Conservation (phyloP, 441 rosid genomes). For the Gossypium laxum region DNA sequence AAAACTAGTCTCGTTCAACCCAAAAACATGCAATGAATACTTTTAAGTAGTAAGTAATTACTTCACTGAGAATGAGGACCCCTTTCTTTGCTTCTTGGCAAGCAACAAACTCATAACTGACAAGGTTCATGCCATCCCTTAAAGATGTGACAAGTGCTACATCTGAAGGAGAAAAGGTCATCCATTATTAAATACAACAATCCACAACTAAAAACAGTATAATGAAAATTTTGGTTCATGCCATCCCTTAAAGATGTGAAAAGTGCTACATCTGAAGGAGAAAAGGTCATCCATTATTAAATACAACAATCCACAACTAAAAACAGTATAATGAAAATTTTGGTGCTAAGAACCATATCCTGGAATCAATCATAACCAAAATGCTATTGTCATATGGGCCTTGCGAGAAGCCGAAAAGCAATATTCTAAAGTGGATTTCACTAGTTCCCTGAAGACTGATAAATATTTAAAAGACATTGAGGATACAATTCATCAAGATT, state of each 20-base stretch:
- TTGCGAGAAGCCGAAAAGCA: background rate
- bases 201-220: background rate
- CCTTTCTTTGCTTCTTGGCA: conserved; percentile 96
- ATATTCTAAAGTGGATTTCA: background rate
- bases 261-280: conserved; percentile 74
- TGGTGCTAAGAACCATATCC: background rate
- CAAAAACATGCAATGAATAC: background rate
- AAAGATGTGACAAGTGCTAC: conserved; percentile 93
- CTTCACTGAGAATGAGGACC: conserved; percentile 97
- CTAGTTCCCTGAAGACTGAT: background rate
- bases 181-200: background rate
- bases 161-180: conserved; percentile 38
- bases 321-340: background rate
- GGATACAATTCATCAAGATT: background rate
- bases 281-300: conserved; percentile 4
- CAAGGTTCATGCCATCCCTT: conserved; percentile 99
- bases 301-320: background rate
- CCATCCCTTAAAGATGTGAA: conserved; percentile 97
- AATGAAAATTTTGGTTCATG: conserved; percentile 34
- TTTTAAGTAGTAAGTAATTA: conserved; percentile 28
- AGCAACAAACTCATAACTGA: conserved; percentile 95
- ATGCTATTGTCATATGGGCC: background rate
- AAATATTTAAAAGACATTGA: background rate
- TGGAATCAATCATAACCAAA: background rate
- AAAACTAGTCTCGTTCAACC: background rate